Conservation (phyloP, 768 basidiomycete species). For the Tricholoma furcatifolium region DNA sequence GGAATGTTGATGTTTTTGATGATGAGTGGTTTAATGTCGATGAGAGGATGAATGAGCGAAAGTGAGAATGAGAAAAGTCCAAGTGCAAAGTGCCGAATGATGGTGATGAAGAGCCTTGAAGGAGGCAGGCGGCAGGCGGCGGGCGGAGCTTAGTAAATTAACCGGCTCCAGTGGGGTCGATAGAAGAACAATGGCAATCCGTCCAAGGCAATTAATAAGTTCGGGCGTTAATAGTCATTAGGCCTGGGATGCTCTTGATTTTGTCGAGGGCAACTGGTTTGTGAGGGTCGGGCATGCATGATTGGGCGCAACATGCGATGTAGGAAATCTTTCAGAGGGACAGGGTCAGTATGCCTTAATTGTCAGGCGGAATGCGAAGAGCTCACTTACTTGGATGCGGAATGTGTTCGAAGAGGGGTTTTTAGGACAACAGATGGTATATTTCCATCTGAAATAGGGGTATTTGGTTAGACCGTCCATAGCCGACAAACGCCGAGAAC, state of each 20-base stretch:
- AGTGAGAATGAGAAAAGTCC: no score
- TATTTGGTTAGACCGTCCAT: conserved; percentile 2
- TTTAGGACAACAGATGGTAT: conserved; percentile 56
- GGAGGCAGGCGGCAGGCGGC: no score
- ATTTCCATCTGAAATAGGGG: conserved; percentile 53
- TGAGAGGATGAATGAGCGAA: no score
- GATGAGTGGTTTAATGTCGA: no score
- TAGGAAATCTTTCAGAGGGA: conserved; percentile 52
- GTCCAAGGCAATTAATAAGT: conserved; percentile 19
- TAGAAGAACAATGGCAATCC: not conserved
- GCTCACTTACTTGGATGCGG: conserved; percentile 56
- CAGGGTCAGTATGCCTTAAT: not conserved
- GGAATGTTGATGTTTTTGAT: no score
- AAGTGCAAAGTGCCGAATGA: no score
- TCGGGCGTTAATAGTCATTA: conserved; percentile 69
- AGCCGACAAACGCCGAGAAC: not conserved
- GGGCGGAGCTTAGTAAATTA: no score
- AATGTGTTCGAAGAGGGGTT: conserved; percentile 38
- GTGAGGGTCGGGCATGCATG: conserved; percentile 51
- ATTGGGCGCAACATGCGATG: conserved; percentile 55
- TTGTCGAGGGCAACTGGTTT: conserved; percentile 62
- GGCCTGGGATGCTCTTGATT: conserved; percentile 61
- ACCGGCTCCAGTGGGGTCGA: no score
- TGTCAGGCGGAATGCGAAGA: not conserved
- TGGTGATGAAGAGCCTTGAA: no score